Evolutionary conservation across 2,329 filamentous ascomycete species (phyloP).

Genomic region (Epichloe hybrida): DNA sequence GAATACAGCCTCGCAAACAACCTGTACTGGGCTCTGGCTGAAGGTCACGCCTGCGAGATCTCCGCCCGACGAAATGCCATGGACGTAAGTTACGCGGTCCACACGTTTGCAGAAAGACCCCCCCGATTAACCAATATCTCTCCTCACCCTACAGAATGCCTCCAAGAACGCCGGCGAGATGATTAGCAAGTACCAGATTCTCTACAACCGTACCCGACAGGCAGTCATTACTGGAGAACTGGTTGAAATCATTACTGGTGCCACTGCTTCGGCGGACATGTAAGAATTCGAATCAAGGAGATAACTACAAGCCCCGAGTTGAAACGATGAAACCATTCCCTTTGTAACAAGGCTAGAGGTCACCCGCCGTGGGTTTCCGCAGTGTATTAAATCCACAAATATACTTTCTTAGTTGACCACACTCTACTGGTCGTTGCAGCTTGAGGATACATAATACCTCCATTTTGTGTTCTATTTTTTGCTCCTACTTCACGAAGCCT

Average conservation of each 20-base stretch:
- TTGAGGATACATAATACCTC: not conserved
- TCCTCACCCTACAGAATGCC: slow-evolving; percentile 53
- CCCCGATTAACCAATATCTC: slow-evolving; percentile 13
- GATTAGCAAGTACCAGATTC: slow-evolving; percentile 98
- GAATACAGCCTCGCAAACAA: slow-evolving; percentile 97
- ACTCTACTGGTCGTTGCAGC: not conserved
- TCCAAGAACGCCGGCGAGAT: slow-evolving; percentile 99
- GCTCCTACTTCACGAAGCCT: not conserved
- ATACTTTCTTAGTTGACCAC: slow-evolving; percentile 17
- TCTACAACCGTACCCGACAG: slow-evolving; percentile 99
- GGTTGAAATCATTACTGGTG: slow-evolving; percentile 99
- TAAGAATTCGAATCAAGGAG: slow-evolving; percentile 32
- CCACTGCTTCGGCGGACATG: slow-evolving; percentile 82
- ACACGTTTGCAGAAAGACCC: not conserved
- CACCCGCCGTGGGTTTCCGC: slow-evolving; percentile 20
- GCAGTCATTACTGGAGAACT: slow-evolving; percentile 99
- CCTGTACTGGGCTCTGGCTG: slow-evolving; percentile 94
- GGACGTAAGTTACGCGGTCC: slow-evolving; percentile 58
- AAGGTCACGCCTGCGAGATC: slow-evolving; percentile 97
- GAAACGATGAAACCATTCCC: slow-evolving; percentile 22
- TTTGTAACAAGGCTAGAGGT: slow-evolving; percentile 37
- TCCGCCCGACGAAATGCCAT: slow-evolving; percentile 98
- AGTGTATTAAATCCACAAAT: slow-evolving; percentile 40
- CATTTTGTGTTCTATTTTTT: not conserved
- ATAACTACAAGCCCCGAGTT: slow-evolving; percentile 13